phyloP scores from a whole-genome alignment of 129 eudicot species.

The Mikania micrantha region DNA sequence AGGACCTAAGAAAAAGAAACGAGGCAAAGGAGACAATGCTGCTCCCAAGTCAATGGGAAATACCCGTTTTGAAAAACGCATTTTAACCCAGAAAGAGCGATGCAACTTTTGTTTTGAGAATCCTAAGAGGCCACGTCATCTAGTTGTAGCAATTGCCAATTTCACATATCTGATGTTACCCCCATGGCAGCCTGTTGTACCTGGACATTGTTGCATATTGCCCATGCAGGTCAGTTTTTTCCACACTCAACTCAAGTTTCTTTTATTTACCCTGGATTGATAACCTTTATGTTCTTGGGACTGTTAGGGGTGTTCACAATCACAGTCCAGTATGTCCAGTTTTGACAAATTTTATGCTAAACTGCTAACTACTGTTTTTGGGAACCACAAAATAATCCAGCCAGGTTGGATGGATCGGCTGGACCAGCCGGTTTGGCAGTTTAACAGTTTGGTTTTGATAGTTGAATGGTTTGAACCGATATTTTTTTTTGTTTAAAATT shows the following conservation, averaged over 20 bases:
- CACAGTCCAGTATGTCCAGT: too few species aligned
- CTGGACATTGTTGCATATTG: constrained; percentile 89
- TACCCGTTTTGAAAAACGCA: constrained; percentile 36
- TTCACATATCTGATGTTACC: constrained; percentile 79
- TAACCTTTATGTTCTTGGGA: not conserved
- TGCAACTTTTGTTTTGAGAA: constrained; percentile 92
- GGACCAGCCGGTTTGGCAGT: too few species aligned
- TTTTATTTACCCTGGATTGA: not conserved
- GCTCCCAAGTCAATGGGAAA: constrained; percentile 30
- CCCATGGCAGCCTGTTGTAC: constrained; percentile 67
- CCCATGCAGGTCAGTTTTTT: constrained; percentile 67
- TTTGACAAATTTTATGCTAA: too few species aligned
- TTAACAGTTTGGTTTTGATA: too few species aligned
- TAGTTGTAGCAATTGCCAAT: constrained; percentile 84
- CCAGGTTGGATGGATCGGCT: too few species aligned
- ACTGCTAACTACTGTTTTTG: too few species aligned
- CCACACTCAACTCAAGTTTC: not conserved
- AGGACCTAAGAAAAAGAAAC: constrained; percentile 63
- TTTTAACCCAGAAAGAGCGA: constrained; percentile 79
- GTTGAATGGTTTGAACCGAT: too few species aligned
- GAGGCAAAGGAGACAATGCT: constrained; percentile 40
- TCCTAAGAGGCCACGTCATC: constrained; percentile 77
- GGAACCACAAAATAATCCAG: too few species aligned
- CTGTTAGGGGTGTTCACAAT: too few species aligned
- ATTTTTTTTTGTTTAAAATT: too few species aligned